A percentile compares a stretch with the other conserved stretches of the same genome.
phyloP scores from a whole-genome alignment of 495 filamentous ascomycete genomes.

The Trichoderma gamsii region DNA sequence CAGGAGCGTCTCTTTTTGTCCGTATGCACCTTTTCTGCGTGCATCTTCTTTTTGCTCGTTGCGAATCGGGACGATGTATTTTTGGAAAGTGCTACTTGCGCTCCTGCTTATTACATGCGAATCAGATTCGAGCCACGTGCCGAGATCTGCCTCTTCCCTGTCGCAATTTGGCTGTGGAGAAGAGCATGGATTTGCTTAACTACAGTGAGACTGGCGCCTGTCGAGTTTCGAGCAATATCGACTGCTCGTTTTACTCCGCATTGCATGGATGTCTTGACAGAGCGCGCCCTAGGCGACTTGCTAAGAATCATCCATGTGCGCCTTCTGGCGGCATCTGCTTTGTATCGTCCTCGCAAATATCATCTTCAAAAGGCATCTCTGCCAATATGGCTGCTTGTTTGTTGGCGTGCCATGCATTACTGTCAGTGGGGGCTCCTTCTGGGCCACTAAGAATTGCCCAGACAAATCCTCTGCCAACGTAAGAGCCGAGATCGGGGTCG shows the following conservation, averaged over 20 bases:
- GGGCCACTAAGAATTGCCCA: neutral
- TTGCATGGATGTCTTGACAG: too few relatives aligned
- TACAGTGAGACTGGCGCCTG: too few relatives aligned
- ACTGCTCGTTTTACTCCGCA: too few relatives aligned
- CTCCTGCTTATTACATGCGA: neutral
- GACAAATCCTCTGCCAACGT: neutral
- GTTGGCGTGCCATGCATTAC: neutral
- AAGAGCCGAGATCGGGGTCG: slow-evolving; percentile 8
- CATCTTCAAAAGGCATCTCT: neutral
- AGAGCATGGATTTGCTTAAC: neutral
- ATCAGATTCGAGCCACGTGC: slow-evolving; percentile 6
- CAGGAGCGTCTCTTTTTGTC: neutral
- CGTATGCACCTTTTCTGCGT: neutral
- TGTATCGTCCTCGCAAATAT: neutral
- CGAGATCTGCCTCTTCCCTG: neutral
- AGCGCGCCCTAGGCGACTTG: too few relatives aligned
- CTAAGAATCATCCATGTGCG: too few relatives aligned
- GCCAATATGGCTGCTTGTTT: neutral
- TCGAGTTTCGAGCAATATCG: too few relatives aligned
- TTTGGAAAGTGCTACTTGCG: too few relatives aligned
- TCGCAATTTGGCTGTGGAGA: neutral
- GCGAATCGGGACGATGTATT: too few relatives aligned
- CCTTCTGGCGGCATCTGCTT: too few relatives aligned
- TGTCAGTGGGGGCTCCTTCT: neutral
- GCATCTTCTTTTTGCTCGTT: neutral